Base-by-base conservation (phyloP, 768 basidiomycete species). In the Hypsizygus marmoreus region DNA sequence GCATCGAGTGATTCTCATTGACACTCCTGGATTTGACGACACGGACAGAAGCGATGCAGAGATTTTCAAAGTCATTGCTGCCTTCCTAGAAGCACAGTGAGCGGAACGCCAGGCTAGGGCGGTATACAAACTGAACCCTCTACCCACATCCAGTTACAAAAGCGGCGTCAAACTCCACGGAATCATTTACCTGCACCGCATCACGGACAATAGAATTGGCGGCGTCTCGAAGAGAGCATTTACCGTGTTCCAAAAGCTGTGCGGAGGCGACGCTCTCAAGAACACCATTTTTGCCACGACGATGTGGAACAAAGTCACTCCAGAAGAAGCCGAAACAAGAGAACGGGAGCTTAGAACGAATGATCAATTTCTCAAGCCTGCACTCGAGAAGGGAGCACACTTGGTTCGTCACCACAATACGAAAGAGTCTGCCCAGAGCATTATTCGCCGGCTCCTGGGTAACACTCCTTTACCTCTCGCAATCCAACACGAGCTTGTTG, bases 271-370 rank as follows among this genome's bases (percentile, higher is more conserved):
- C 40, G 61, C 69, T 6, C 66, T 76, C 50, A 66, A 68, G 41
- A 74, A 77, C 53, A 70, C 76, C 42, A 64, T 70, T 40, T 59
- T 76, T 46, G 69, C 69, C 37, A 76, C 76, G 50, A 76, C 62
- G 39, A 74, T 66, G 70, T 76, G 74, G 73, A 62, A 58, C 3
- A 59, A 61, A 43, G 71, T 71, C 39, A 51, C 59, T 45, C 59
- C 49, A 33, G 60, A 24, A 23, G 26, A 24, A 12, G 34, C 23
- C 5, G 16, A 24, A 16, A 56, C 55, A 6, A 62, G 72, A 9
- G 74, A 76, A 51, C 43, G 37, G 0, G 70, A 73, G 53, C 67
- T 74, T 6, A 24, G 23, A 17, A 39, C 23, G 3, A 31, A 37
- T 7, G 20, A 35, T 51, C 61, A 63, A 41, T 75, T 72, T 54